These are phyloP conservation scores for Escallonia rubra DNA, from an alignment of 129 eudicot species.

Conservation along the genomic window DNA sequence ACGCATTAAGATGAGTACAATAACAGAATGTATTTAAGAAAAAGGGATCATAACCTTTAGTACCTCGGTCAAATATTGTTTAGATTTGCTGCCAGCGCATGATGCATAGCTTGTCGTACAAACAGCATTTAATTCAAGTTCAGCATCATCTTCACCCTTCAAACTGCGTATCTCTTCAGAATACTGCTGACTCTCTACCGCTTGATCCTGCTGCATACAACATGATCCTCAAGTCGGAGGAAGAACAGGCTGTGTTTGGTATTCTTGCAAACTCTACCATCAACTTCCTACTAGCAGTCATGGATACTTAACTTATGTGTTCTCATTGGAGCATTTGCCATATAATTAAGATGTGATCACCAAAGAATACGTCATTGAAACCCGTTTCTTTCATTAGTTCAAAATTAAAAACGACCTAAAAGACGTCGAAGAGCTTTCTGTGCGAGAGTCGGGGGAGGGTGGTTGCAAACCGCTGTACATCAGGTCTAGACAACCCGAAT, in stretches of 20 bases:
- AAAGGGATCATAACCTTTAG: background rate
- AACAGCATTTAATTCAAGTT: conserved; percentile 20
- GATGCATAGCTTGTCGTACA: conserved; percentile 22
- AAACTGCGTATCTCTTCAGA: background rate
- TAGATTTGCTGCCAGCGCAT: conserved; percentile 31
- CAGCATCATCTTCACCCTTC: conserved; percentile 27
- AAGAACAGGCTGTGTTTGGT: background rate
- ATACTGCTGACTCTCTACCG: conserved; percentile 2
- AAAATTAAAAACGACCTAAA: no score
- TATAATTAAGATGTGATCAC: no score
- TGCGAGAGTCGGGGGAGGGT: no score
- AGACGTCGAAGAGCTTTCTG: no score
- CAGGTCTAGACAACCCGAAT: no score
- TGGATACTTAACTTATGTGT: no score
- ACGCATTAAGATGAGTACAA: background rate
- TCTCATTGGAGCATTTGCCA: no score
- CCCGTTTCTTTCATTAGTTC: no score
- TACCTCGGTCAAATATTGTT: conserved; percentile 43
- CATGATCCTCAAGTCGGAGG: conserved; percentile 2
- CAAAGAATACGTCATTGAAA: no score
- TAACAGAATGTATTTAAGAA: background rate
- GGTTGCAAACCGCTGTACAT: no score
- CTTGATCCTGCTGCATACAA: conserved; percentile 22
- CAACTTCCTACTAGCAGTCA: no score
- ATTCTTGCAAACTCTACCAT: background rate